Conservation (phyloP, 1,139 yeast species). For the Blastobotrys persicus region DNA sequence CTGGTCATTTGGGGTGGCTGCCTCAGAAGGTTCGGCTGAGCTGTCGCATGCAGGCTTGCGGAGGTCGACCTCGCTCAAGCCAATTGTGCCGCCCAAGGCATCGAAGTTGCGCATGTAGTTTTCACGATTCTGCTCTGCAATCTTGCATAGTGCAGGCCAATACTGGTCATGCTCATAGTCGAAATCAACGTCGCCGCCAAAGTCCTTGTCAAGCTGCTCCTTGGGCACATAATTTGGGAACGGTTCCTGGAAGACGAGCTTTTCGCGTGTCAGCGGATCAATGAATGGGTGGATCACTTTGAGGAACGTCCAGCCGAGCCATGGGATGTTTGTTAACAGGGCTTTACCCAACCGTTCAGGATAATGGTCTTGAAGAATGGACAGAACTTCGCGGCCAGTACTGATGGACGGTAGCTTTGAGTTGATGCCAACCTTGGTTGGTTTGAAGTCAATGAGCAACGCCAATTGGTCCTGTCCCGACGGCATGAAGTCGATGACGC, state of each 20-base stretch:
- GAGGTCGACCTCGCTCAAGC: slow-evolving; percentile 78
- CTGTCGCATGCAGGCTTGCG: slow-evolving; percentile 37
- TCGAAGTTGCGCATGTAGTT: slow-evolving; percentile 62
- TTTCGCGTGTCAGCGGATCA: slow-evolving; percentile 91
- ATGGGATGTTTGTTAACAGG: slow-evolving; percentile 84
- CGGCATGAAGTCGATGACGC: slow-evolving; percentile 91
- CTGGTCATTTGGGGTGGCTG: neutral
- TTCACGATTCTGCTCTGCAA: slow-evolving; percentile 55
- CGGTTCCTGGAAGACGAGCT: slow-evolving; percentile 86
- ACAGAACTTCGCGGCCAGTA: slow-evolving; percentile 76
- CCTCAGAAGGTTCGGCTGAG: slow-evolving; percentile 1
- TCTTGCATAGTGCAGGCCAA: slow-evolving; percentile 68
- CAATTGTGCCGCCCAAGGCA: slow-evolving; percentile 66
- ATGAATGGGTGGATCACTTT: slow-evolving; percentile 90
- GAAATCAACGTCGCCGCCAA: slow-evolving; percentile 81
- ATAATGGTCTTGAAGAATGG: slow-evolving; percentile 88
- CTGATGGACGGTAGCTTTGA: slow-evolving; percentile 81
- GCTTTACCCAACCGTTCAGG: slow-evolving; percentile 95
- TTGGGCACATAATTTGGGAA: slow-evolving; percentile 76
- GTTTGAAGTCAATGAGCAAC: slow-evolving; percentile 78
- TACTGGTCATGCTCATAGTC: slow-evolving; percentile 74
- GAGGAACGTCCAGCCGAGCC: slow-evolving; percentile 87
- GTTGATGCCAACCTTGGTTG: slow-evolving; percentile 52
- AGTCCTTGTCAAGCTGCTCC: slow-evolving; percentile 77
- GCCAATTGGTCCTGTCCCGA: slow-evolving; percentile 93